Conservation (phyloP, 2,329 filamentous ascomycete genomes). For the Mariannaea elegans region DNA sequence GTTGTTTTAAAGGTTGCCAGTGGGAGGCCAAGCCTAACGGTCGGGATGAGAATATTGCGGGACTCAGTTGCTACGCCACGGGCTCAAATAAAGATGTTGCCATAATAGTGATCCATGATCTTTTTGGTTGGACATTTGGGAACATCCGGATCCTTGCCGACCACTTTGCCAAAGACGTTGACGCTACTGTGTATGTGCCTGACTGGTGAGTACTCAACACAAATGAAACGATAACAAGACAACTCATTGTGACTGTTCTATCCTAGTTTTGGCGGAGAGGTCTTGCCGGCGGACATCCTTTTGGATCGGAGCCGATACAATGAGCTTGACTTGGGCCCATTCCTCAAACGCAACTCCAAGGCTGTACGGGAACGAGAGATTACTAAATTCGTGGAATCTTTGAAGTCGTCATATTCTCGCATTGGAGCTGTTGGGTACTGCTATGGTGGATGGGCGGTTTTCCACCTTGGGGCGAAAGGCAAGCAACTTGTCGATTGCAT, state of each 20-base stretch:
- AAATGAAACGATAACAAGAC: no score
- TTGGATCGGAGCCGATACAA: background rate
- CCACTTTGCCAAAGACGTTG: constrained; percentile 2
- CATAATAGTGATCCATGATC: constrained; percentile 4
- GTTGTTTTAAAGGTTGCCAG: background rate
- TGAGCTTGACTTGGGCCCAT: background rate
- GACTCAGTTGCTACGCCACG: background rate
- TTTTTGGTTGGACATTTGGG: constrained; percentile 8
- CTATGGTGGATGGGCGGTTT: constrained; percentile 9
- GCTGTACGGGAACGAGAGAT: background rate
- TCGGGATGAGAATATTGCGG: background rate
- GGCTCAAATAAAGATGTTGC: background rate
- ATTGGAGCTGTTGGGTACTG: constrained; percentile 7
- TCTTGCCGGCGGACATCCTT: background rate
- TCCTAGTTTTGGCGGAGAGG: constrained; percentile 8
- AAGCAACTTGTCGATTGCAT: constrained; percentile 5
- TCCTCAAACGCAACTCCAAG: background rate
- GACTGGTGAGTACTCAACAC: background rate
- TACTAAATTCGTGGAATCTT: background rate
- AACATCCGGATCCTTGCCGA: constrained; percentile 5
- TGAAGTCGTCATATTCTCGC: background rate
- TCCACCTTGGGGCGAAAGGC: background rate
- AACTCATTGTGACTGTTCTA: no score
- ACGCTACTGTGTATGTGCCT: constrained; percentile 6
- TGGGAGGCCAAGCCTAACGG: background rate